phyloP scores from a whole-genome alignment of 2,329 filamentous ascomycete genomes.

The Cercospora nicotianae region DNA sequence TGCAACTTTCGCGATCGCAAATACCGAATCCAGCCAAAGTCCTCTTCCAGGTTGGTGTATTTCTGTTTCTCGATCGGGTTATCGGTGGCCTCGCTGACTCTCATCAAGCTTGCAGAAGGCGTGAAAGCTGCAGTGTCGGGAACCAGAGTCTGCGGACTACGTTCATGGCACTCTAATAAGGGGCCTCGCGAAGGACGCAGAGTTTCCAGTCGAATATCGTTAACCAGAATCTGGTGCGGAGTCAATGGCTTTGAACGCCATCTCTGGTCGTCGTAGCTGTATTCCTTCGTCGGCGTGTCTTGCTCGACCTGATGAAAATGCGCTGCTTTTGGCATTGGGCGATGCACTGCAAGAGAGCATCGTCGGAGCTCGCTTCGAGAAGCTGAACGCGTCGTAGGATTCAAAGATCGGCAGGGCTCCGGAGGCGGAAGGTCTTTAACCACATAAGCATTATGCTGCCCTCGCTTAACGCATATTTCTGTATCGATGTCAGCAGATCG shows the following conservation, averaged over 20 bases:
- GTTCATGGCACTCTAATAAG: slow-evolving; percentile 44
- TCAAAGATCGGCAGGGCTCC: not conserved
- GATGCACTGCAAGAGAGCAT: slow-evolving; percentile 4
- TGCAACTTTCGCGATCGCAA: slow-evolving; percentile 40
- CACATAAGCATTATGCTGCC: not conserved
- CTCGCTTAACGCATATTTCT: not conserved
- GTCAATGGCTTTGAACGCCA: slow-evolving; percentile 44
- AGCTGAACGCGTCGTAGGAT: slow-evolving; percentile 2
- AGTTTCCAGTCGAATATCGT: slow-evolving; percentile 43
- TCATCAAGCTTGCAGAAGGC: slow-evolving; percentile 26
- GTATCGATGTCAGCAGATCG: not conserved
- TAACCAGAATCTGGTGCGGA: slow-evolving; percentile 43
- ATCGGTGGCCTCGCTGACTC: slow-evolving; percentile 29
- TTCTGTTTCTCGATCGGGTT: slow-evolving; percentile 42
- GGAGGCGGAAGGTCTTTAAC: not conserved
- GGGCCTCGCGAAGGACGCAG: slow-evolving; percentile 37
- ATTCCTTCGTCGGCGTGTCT: slow-evolving; percentile 1
- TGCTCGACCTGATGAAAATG: slow-evolving; percentile 12
- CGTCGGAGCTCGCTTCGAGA: not conserved
- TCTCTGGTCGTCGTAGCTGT: slow-evolving; percentile 41
- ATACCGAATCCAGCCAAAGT: slow-evolving; percentile 47
- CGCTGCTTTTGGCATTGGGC: slow-evolving; percentile 24
- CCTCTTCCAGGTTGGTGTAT: slow-evolving; percentile 38
- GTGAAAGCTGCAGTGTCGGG: slow-evolving; percentile 32
- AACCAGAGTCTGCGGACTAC: slow-evolving; percentile 39